Percentiles rank a stretch among this genome's conserved stretches.
Conservation (phyloP, 805 yeast species). For the Kurtzmaniella cleridarum region DNA sequence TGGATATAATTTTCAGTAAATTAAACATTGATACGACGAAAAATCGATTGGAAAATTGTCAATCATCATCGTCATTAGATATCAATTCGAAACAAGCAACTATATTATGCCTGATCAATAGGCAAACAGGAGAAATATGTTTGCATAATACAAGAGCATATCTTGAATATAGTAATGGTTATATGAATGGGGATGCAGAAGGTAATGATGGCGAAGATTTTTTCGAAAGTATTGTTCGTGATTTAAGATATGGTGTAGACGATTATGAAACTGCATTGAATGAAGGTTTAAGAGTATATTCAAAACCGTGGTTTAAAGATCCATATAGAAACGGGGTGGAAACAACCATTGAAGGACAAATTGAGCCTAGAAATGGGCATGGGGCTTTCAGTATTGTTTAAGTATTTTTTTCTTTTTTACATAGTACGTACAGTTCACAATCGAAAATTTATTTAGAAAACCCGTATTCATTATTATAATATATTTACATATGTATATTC, state of each 20-base stretch:
- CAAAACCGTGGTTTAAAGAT: no score
- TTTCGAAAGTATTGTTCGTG: background rate
- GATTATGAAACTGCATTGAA: no score
- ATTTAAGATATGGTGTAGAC: no score
- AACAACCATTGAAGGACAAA: no score
- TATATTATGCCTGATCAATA: conserved; percentile 29
- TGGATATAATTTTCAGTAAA: conserved; percentile 14
- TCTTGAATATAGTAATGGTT: conserved; percentile 14
- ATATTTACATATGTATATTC: background rate
- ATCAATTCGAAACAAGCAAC: conserved; percentile 10
- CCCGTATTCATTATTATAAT: no score
- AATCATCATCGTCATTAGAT: conserved; percentile 4
- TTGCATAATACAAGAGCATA: conserved; percentile 24
- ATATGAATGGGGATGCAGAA: conserved; percentile 1
- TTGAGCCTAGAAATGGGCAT: no score
- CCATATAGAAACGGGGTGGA: no score
- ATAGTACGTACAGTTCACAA: no score
- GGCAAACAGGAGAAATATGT: conserved; percentile 27
- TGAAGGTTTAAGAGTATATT: no score
- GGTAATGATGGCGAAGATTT: background rate
- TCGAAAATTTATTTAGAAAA: no score
- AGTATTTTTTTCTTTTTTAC: no score
- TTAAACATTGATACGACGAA: conserved; percentile 1
- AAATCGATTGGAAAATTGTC: background rate
- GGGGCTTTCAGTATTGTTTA: no score